A percentile compares a stretch with the other conserved stretches of the same genome.
phyloP scores from a whole-genome alignment of 345 rosid species.

The Abelmoschus esculentus region DNA sequence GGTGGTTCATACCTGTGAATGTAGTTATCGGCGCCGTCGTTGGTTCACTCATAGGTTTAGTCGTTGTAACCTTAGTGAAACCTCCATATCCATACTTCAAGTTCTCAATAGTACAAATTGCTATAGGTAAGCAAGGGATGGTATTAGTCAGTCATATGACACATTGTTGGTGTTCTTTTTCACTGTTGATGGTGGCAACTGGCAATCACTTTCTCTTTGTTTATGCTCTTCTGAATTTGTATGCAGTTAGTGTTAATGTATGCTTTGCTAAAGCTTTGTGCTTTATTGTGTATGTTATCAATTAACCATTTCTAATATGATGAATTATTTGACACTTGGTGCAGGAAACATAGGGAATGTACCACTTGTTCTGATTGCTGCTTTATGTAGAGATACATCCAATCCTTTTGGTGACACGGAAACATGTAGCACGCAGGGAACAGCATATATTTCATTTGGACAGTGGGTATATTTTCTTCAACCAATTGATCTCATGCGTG shows the following conservation, averaged over 20 bases:
- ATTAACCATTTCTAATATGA: not conserved
- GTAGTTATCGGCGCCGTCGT: conserved; percentile 62
- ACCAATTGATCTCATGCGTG: not conserved
- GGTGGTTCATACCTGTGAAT: conserved; percentile 99
- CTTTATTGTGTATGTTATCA: not conserved
- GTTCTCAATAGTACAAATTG: conserved; percentile 80
- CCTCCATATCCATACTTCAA: conserved; percentile 98
- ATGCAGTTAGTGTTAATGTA: not conserved
- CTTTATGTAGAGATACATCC: conserved; percentile 71
- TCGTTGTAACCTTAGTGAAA: conserved; percentile 50
- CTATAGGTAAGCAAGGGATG: conserved; percentile 52
- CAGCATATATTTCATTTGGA: conserved; percentile 96
- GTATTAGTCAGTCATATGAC: not conserved
- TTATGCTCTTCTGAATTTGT: not conserved
- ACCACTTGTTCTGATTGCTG: conserved; percentile 91
- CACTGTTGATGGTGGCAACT: not conserved
- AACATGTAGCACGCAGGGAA: conserved; percentile 75
- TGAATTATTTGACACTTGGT: conserved; percentile 4
- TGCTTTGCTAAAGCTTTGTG: not conserved
- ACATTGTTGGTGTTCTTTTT: not conserved
- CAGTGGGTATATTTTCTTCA: conserved; percentile 65
- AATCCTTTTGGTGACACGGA: conserved; percentile 90
- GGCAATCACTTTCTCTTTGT: not conserved
- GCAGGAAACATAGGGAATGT: conserved; percentile 98
- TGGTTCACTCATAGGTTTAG: conserved; percentile 74